These are phyloP conservation scores for Cucumis hystrix DNA, from an alignment of 306 rosid species.

Conservation along the genomic window DNA sequence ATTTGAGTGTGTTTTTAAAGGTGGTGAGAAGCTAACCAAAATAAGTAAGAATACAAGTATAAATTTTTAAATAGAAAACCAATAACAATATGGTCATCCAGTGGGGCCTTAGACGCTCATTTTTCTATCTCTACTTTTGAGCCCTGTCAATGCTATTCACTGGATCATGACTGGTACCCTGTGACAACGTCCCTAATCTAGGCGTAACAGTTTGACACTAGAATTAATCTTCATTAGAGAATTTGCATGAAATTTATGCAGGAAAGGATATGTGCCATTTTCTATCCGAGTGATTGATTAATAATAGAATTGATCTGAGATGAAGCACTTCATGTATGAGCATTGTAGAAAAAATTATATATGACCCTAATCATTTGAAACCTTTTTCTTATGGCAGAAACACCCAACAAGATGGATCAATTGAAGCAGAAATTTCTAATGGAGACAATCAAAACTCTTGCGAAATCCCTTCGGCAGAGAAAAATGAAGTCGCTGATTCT, in stretches of 20 bases:
- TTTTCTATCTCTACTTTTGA: background rate
- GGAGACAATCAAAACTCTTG: constrained; percentile 35
- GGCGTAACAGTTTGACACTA: background rate
- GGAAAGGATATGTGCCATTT: background rate
- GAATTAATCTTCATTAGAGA: background rate
- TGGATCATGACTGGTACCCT: background rate
- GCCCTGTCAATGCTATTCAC: background rate
- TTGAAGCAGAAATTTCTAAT: constrained; percentile 49
- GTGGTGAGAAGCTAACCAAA: background rate
- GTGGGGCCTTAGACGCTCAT: background rate
- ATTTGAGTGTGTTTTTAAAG: background rate
- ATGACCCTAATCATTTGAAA: background rate
- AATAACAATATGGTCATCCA: background rate
- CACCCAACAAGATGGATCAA: constrained; percentile 51
- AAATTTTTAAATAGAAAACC: background rate
- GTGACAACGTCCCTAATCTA: background rate
- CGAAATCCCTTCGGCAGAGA: constrained; percentile 39
- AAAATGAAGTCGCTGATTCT: constrained; percentile 39
- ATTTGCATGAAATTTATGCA: background rate
- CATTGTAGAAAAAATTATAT: background rate
- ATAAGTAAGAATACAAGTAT: background rate
- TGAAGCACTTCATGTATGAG: background rate
- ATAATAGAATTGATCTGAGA: background rate
- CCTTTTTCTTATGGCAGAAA: constrained; percentile 47
- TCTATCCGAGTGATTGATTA: background rate